Conservation (phyloP, 1,284 basidiomycete genomes). For the Marasmius sp. region DNA sequence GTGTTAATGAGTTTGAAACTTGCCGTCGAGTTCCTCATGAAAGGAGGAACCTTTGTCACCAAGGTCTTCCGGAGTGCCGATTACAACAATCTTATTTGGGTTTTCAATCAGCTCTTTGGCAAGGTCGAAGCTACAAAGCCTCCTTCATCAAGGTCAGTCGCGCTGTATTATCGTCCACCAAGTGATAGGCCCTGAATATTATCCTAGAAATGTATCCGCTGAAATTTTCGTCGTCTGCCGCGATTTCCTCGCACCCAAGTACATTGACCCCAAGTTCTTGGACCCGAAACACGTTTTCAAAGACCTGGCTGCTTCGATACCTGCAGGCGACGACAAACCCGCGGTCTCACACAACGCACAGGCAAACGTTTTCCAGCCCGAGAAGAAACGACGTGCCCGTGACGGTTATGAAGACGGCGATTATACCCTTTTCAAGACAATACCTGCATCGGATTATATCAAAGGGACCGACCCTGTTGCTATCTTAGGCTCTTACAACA, state of each 20-base stretch:
- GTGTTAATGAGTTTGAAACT: conserved; percentile 96
- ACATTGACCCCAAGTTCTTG: conserved; percentile 97
- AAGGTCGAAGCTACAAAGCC: conserved; percentile 99
- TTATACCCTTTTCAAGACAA: conserved; percentile 85
- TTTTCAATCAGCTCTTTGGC: conserved; percentile 95
- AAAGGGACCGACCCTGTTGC: conserved; percentile 72
- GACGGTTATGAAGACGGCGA: conserved; percentile 97
- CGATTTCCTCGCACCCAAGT: conserved; percentile 92
- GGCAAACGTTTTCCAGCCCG: conserved; percentile 94
- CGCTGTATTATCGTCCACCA: not conserved
- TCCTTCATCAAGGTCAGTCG: conserved; percentile 85
- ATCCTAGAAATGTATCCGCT: conserved; percentile 92
- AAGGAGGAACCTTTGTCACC: conserved; percentile 96
- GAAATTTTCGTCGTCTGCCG: conserved; percentile 99
- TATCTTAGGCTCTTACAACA: conserved; percentile 82
- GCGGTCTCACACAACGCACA: conserved; percentile 61
- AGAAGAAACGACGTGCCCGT: conserved; percentile 92
- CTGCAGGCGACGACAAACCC: conserved; percentile 50
- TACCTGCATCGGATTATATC: conserved; percentile 77
- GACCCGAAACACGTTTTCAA: conserved; percentile 99
- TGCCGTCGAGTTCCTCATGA: conserved; percentile 92
- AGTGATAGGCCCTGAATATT: conserved; percentile 1
- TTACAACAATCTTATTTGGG: conserved; percentile 99
- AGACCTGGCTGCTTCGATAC: conserved; percentile 63
- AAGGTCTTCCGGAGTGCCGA: conserved; percentile 99